phyloP scores from a whole-genome alignment of 2,329 filamentous ascomycete species.

The Pseudogymnoascus sp. region DNA sequence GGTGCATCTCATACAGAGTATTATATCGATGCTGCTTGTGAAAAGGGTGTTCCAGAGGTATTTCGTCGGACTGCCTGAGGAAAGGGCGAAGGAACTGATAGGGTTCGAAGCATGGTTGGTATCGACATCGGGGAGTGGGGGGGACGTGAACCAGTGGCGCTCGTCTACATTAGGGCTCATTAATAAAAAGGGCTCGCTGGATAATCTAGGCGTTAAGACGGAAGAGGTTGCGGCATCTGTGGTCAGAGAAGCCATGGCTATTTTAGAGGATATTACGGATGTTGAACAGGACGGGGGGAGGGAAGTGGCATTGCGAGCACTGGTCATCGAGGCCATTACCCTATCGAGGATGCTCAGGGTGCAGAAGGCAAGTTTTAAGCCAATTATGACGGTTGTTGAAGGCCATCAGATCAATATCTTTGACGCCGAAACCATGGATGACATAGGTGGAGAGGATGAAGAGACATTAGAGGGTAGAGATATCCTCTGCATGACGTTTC shows the following conservation, averaged over 20 bases:
- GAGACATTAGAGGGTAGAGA: slow-evolving; percentile 43
- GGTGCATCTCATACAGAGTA: slow-evolving; percentile 53
- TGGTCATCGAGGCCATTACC: slow-evolving; percentile 45
- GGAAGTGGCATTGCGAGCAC: slow-evolving; percentile 43
- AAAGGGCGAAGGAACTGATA: slow-evolving; percentile 43
- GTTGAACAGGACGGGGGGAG: slow-evolving; percentile 30
- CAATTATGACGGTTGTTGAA: slow-evolving; percentile 45
- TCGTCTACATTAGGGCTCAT: slow-evolving; percentile 53
- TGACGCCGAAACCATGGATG: slow-evolving; percentile 53
- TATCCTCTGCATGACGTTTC: slow-evolving; percentile 55
- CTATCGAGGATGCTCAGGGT: slow-evolving; percentile 47
- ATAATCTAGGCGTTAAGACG: slow-evolving; percentile 40
- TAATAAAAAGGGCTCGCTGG: slow-evolving; percentile 39
- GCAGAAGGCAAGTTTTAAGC: slow-evolving; percentile 49
- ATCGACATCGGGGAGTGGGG: slow-evolving; percentile 34
- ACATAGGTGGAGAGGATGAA: slow-evolving; percentile 53
- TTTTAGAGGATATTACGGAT: slow-evolving; percentile 40
- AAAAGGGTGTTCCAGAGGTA: slow-evolving; percentile 54
- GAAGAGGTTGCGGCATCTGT: slow-evolving; percentile 34
- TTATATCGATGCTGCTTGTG: slow-evolving; percentile 51
- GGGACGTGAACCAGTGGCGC: slow-evolving; percentile 57
- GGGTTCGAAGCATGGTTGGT: slow-evolving; percentile 39
- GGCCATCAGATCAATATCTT: slow-evolving; percentile 47
- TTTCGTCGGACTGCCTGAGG: slow-evolving; percentile 51
- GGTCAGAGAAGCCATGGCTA: slow-evolving; percentile 37